Evolutionary conservation across 306 rosid genomes (phyloP), one percentile per base, ranked within the genome.

Genomic region (Fragaria ananassa): DNA sequence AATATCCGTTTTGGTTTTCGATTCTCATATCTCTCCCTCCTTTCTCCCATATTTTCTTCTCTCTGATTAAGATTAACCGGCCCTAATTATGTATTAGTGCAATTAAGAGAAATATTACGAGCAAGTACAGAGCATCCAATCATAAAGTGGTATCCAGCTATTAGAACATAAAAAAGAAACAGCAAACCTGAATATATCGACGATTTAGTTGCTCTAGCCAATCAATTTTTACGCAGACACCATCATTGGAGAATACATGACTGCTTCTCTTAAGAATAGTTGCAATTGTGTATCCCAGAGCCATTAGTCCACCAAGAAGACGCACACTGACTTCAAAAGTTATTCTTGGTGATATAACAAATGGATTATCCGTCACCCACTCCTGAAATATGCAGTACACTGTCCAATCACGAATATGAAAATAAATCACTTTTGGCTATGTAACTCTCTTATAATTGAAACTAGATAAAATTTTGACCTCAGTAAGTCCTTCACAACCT

Each of bases 321-420:
- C 99, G 97, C 82, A 96, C 99, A 14, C 98, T 96, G 78, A 96
- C 99, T 89, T 92, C 99, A 82, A 96, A 96, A 83, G 96, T 96
- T 87, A 96, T 96, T 89, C 99, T 89, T 68, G 99, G 98, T 70
- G 99, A 96, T 79, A 96, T 96, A 74, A 96, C 96, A 86, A 92
- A 96, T 29, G 99, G 98, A 80, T 62, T 89, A 71, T 96, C 99
- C 5, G 97, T 96, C 81, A 96, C 97, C 99, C 98, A 96, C 86
- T 96, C 99, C 99, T 96, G 93, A 76, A 74, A 81, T 72, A 68
- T 51, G 53, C 76, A 79, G 68, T 23, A 25, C 18, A 56, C 27
- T 25, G 46, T 56, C 79, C 75, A 31, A 76, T 79, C 53, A 82
- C 61, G 72, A 54, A 64, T 6, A 19, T 39, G 53, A 25, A 69